Evolutionary conservation across 129 eudicot genomes (phyloP).

Genomic region (Calendula officinalis): DNA sequence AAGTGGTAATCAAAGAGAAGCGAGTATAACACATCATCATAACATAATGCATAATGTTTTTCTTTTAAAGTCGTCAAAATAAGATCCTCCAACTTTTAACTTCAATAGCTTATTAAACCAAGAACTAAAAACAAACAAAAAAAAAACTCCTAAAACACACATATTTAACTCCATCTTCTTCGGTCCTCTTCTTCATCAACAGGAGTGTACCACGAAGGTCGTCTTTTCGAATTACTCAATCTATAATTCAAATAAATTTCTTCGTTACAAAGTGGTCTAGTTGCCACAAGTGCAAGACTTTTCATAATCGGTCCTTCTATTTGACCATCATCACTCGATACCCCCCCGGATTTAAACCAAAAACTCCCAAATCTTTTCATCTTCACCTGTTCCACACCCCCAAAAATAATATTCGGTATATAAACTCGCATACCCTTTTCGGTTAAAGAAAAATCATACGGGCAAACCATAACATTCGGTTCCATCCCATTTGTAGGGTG

Average conservation of each 20-base stretch:
- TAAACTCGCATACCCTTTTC: conserved; percentile 72
- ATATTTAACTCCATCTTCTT: conserved; percentile 79
- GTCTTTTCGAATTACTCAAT: conserved; percentile 74
- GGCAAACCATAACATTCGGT: conserved; percentile 90
- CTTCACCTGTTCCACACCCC: conserved; percentile 51
- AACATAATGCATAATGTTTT: conserved; percentile 12
- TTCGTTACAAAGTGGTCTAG: conserved; percentile 59
- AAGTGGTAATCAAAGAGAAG: background rate
- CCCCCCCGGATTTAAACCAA: conserved; percentile 77
- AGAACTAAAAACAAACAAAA: conserved; percentile 1
- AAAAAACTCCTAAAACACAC: background rate
- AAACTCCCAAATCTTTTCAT: conserved; percentile 85
- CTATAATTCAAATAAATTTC: conserved; percentile 82
- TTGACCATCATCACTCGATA: conserved; percentile 29
- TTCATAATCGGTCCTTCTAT: conserved; percentile 56
- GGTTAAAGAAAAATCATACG: conserved; percentile 71
- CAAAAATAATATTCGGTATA: conserved; percentile 73
- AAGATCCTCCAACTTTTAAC: background rate
- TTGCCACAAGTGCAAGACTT: conserved; percentile 85
- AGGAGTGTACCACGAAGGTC: conserved; percentile 86
- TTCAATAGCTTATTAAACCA: conserved; percentile 26
- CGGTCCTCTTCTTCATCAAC: conserved; percentile 92
- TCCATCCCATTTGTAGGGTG: conserved; percentile 61
- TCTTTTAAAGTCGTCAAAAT: conserved; percentile 2
- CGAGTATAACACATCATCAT: conserved; percentile 10